phyloP scores from a whole-genome alignment of 768 basidiomycete species.

The Nidula microcarpa region DNA sequence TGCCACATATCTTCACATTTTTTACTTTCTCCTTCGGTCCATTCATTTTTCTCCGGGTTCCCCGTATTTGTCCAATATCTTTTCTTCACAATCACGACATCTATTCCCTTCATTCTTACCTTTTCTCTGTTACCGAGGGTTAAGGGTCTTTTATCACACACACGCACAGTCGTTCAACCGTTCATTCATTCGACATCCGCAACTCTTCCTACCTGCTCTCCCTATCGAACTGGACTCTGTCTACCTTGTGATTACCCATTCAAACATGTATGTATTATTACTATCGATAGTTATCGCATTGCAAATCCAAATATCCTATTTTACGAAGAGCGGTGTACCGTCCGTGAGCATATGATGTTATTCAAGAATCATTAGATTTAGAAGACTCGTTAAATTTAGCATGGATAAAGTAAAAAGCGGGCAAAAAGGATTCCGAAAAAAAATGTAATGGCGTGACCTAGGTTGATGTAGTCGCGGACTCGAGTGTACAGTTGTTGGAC shows the following conservation, averaged over 20 bases:
- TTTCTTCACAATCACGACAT: neutral
- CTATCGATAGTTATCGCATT: slow-evolving; percentile 4
- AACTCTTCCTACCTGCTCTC: neutral
- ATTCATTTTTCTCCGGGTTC: neutral
- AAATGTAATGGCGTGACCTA: too few relatives aligned
- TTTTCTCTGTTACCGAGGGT: neutral
- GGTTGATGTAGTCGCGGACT: too few relatives aligned
- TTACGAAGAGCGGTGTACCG: too few relatives aligned
- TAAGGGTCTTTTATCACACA: neutral
- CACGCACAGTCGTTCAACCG: neutral
- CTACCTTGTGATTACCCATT: neutral
- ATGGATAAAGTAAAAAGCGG: too few relatives aligned
- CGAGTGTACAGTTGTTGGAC: neutral
- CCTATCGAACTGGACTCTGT: neutral
- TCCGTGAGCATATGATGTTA: too few relatives aligned
- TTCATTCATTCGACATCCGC: neutral
- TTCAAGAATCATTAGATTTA: too few relatives aligned
- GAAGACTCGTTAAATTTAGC: too few relatives aligned
- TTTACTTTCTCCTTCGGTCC: neutral
- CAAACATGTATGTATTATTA: slow-evolving; percentile 6
- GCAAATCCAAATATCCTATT: neutral
- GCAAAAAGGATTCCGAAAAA: too few relatives aligned
- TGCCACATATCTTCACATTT: neutral
- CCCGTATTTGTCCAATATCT: neutral
- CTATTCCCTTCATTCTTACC: neutral